phyloP scores from a whole-genome alignment of 2,329 filamentous ascomycete species.

The Trichoderma cornu-damae region DNA sequence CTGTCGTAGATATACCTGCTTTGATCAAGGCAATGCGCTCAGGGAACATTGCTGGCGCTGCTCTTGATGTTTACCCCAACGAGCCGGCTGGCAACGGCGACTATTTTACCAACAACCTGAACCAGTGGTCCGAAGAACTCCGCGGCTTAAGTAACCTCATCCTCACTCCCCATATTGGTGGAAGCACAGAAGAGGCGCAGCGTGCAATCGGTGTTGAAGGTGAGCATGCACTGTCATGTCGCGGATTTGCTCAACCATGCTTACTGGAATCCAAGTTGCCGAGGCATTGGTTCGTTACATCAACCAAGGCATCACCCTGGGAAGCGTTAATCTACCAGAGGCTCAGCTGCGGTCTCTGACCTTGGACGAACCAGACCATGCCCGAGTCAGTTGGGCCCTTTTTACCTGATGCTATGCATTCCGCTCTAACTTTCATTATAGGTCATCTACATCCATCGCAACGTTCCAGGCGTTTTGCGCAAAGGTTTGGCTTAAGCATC shows the following conservation, averaged over 20 bases:
- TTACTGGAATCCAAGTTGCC: conserved; percentile 51
- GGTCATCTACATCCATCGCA: conserved; percentile 94
- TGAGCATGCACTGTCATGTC: conserved; percentile 27
- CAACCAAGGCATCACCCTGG: conserved; percentile 86
- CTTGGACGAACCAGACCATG: conserved; percentile 81
- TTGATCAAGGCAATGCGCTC: conserved; percentile 80
- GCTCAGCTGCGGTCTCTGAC: conserved; percentile 85
- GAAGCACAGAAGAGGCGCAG: conserved; percentile 96
- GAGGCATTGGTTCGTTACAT: conserved; percentile 89
- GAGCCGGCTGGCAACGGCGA: conserved; percentile 93
- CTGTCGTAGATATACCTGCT: conserved; percentile 88
- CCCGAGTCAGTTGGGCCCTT: conserved; percentile 53
- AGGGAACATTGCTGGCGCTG: conserved; percentile 86
- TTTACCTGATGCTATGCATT: neutral
- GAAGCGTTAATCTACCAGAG: conserved; percentile 96
- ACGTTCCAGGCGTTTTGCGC: conserved; percentile 89
- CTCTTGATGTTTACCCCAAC: conserved; percentile 92
- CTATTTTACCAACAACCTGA: conserved; percentile 83
- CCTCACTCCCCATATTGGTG: conserved; percentile 92
- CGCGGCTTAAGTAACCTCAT: conserved; percentile 86
- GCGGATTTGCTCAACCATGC: neutral
- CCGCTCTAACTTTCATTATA: conserved; percentile 29
- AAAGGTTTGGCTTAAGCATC: conserved; percentile 49
- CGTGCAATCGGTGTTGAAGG: conserved; percentile 88
- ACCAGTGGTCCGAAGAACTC: conserved; percentile 80